phyloP scores from a whole-genome alignment of 2,329 filamentous ascomycete species.

The Aspergillus flavus region DNA sequence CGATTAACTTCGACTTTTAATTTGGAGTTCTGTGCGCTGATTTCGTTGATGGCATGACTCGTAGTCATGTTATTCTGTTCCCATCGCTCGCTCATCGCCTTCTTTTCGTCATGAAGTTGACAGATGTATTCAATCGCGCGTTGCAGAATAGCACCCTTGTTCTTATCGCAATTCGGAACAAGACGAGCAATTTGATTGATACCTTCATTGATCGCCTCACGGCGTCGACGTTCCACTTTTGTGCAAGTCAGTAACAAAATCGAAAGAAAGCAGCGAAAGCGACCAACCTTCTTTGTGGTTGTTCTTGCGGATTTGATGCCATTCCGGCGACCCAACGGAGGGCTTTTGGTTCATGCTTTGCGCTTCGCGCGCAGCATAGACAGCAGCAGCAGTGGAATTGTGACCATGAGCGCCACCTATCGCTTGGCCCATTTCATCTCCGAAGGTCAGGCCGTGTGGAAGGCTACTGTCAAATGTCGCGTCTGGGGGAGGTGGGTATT shows the following conservation, averaged over 20 bases:
- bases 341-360: slow-evolving; percentile 68
- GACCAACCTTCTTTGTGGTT: slow-evolving; percentile 95
- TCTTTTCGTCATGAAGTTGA: slow-evolving; percentile 64
- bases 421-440: slow-evolving; percentile 45
- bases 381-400: slow-evolving; percentile 63
- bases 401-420: slow-evolving; percentile 41
- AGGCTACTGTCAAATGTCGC: slow-evolving; percentile 41
- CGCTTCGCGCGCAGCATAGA: slow-evolving; percentile 55
- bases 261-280: background rate
- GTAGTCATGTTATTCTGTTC: slow-evolving; percentile 49
- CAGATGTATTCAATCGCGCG: slow-evolving; percentile 93
- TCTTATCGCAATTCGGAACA: slow-evolving; percentile 96
- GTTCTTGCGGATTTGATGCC: slow-evolving; percentile 95
- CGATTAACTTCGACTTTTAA: slow-evolving; percentile 89
- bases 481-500: slow-evolving; percentile 49
- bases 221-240: slow-evolving; percentile 88
- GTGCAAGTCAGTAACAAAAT: slow-evolving; percentile 26
- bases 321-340: slow-evolving; percentile 92
- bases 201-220: slow-evolving; percentile 98
- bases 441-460: slow-evolving; percentile 38
- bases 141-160: slow-evolving; percentile 95
- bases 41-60: slow-evolving; percentile 68
- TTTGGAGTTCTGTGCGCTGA: slow-evolving; percentile 90
- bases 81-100: slow-evolving; percentile 44
- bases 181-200: slow-evolving; percentile 98